Conservation (phyloP, 2,329 filamentous ascomycete genomes). For the Pseudocercospora pini-densiflorae region DNA sequence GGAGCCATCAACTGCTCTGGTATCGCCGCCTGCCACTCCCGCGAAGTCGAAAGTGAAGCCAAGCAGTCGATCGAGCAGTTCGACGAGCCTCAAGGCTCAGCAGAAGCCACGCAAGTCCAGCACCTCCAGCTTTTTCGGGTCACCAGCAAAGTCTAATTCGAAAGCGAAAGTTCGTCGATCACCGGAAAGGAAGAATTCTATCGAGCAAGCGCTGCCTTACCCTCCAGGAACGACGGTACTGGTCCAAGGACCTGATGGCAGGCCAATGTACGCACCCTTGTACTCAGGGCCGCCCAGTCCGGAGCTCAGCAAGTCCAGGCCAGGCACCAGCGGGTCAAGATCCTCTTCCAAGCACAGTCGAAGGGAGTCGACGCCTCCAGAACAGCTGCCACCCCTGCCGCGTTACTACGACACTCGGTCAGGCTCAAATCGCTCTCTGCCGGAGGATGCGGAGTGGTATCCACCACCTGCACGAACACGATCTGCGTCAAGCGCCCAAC, state of each 20-base stretch:
- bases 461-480: constrained; percentile 43
- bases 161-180: constrained; percentile 38
- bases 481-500: constrained; percentile 43
- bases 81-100: constrained; percentile 40
- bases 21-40: constrained; percentile 39
- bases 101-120: constrained; percentile 42
- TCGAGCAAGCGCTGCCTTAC: constrained; percentile 29
- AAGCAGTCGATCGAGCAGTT: constrained; percentile 42
- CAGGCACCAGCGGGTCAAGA: constrained; percentile 16
- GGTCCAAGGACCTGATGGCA: constrained; percentile 54
- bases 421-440: constrained; percentile 48
- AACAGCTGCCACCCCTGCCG: constrained; percentile 28
- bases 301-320: constrained; percentile 21
- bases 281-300: constrained; percentile 37
- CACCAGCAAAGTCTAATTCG: constrained; percentile 41
- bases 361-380: constrained; percentile 39
- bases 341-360: constrained; percentile 36
- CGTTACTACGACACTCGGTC: constrained; percentile 39
- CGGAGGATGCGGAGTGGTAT: constrained; percentile 52
- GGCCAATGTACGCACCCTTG: constrained; percentile 47
- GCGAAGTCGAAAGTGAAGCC: constrained; percentile 35
- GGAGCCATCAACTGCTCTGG: constrained; percentile 35
- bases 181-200: constrained; percentile 31
- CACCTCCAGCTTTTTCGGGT: constrained; percentile 39
- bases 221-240: constrained; percentile 31